These are phyloP conservation scores for Cladosporium sp. DNA, from an alignment of 2,329 filamentous ascomycete species.

Conservation along the genomic window DNA sequence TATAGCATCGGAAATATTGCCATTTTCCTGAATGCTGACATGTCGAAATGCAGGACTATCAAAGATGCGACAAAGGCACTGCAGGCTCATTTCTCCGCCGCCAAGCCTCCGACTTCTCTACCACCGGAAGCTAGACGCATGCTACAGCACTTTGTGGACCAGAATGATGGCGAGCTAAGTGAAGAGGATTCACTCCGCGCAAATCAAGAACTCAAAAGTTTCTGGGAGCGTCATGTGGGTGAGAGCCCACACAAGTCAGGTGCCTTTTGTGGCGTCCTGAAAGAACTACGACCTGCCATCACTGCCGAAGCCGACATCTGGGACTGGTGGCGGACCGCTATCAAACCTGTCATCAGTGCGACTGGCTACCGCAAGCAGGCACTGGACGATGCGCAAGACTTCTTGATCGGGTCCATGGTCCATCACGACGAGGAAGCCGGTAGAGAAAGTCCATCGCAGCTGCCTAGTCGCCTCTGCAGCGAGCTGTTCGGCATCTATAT, in stretches of 20 bases:
- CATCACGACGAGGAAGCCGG: constrained; percentile 46
- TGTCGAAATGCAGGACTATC: constrained; percentile 36
- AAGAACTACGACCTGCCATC: constrained; percentile 60
- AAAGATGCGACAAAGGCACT: constrained; percentile 47
- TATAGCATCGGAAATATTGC: not conserved
- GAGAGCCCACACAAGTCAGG: constrained; percentile 55
- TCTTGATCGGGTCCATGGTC: constrained; percentile 60
- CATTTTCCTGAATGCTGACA: not conserved
- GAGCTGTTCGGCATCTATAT: constrained; percentile 47
- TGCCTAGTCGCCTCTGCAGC: constrained; percentile 58
- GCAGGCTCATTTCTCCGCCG: constrained; percentile 39
- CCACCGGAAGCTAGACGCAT: constrained; percentile 51
- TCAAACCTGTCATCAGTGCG: constrained; percentile 54
- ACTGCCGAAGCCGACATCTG: constrained; percentile 59
- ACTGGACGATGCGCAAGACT: constrained; percentile 61
- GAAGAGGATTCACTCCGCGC: constrained; percentile 67
- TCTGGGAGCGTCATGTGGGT: constrained; percentile 63
- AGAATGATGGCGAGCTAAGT: constrained; percentile 51
- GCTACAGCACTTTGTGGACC: constrained; percentile 56
- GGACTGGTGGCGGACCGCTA: constrained; percentile 67
- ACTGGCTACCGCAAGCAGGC: constrained; percentile 60
- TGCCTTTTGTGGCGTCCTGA: constrained; percentile 66
- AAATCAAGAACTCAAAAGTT: constrained; percentile 62
- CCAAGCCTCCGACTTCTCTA: constrained; percentile 51
- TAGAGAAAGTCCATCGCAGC: constrained; percentile 50